Evolutionary conservation across 169 alveolate genomes (phyloP).

Genomic region (Amoebophrya sp.): DNA sequence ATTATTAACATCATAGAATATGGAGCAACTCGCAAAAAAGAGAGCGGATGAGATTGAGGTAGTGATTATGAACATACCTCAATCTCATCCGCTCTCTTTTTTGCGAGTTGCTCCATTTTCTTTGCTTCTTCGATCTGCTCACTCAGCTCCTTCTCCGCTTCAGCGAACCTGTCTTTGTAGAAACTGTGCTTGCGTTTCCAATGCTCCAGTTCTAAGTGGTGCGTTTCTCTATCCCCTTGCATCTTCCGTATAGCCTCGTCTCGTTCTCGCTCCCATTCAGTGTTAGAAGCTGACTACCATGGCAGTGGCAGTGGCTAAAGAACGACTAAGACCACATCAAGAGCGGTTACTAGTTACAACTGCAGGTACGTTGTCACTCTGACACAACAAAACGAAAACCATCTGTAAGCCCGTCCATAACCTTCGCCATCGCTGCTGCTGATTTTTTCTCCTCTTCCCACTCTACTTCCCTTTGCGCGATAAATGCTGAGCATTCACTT

Average conservation of each 20-base stretch:
- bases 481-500: neutral
- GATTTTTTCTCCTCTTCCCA: neutral
- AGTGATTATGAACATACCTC: neutral
- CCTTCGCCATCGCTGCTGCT: neutral
- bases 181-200: constrained; percentile 7
- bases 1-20: neutral
- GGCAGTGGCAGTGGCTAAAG: too few relatives aligned
- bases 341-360: too few relatives aligned
- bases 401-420: neutral
- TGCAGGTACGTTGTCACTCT: too few relatives aligned
- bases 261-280: neutral
- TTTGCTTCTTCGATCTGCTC: neutral
- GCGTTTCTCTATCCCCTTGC: neutral
- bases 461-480: neutral
- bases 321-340: too few relatives aligned
- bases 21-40: too few relatives aligned
- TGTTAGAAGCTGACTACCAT: too few relatives aligned
- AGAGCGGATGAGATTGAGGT: neutral
- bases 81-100: neutral
- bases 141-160: neutral
- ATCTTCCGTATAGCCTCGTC: neutral
- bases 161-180: constrained; percentile 14
- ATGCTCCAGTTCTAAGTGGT: neutral
- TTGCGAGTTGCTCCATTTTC: neutral
- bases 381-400: too few relatives aligned